Evolutionary conservation across 331 rosid genomes (phyloP).

Genomic region (Stylosanthes scabra): DNA sequence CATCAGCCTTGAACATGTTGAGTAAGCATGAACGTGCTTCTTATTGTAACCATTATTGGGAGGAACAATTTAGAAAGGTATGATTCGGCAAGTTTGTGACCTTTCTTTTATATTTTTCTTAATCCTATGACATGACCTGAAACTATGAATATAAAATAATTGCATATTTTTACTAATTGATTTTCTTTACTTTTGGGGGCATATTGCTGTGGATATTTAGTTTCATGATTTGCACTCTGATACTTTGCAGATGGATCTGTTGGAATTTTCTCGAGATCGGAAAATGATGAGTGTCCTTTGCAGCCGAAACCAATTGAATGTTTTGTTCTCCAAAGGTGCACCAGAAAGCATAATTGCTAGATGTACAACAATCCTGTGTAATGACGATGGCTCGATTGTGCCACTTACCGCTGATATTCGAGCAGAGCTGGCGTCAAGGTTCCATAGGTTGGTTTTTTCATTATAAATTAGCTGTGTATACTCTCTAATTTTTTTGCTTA

Average conservation of each 20-base stretch:
- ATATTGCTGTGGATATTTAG: constrained; percentile 19
- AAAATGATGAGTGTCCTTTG: constrained; percentile 99
- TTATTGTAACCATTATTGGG: constrained; percentile 97
- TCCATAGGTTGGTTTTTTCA: constrained; percentile 65
- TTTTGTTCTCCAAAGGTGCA: constrained; percentile 93
- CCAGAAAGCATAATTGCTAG: constrained; percentile 92
- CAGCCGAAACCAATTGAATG: constrained; percentile 78
- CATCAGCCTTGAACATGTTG: constrained; percentile 88
- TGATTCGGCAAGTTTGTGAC: constrained; percentile 37
- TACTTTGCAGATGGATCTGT: constrained; percentile 70
- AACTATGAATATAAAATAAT: constrained; percentile 22
- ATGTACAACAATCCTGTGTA: constrained; percentile 84
- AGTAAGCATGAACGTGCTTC: constrained; percentile 97
- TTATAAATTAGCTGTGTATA: constrained; percentile 12
- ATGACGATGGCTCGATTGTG: constrained; percentile 71
- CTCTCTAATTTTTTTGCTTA: constrained; percentile 2
- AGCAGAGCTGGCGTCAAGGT: constrained; percentile 77
- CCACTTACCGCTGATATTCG: constrained; percentile 76
- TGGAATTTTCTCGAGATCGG: constrained; percentile 94
- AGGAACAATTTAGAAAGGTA: constrained; percentile 92
- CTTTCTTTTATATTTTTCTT: constrained; percentile 33
- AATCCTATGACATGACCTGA: constrained; percentile 13
- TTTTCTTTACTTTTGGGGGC: constrained; percentile 20
- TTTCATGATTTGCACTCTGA: constrained; percentile 46
- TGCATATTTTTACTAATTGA: constrained; percentile 28